Evolutionary conservation across 2,329 filamentous ascomycete species (phyloP), one percentile per base, ranked within the genome.

Genomic region (Epichloe elymi): DNA sequence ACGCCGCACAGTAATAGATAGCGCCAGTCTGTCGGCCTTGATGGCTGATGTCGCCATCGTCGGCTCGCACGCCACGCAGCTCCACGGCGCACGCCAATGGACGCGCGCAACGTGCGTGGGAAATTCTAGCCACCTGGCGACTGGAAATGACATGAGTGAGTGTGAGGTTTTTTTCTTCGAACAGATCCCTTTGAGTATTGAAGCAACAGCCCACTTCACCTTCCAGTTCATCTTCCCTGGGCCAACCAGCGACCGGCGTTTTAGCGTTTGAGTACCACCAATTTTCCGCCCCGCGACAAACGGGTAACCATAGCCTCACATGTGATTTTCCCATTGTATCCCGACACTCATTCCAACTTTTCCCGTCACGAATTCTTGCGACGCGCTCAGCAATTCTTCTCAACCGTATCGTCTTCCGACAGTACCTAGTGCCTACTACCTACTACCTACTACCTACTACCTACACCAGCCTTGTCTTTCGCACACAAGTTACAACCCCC

Each of bases 221-320:
- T 33, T 33, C 14, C 17, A n/a, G 23, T 39, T 43, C 39, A 50
- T 43, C 41, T 45, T 19, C 14, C n/a, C 11, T 26, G 19, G 3
- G 19, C 46, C 51, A 52, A 52, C 47, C 41, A 52, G 42, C 17
- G 35, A 26, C n/a, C 12, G 30, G 30, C 41, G 19, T 42, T 36
- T 8, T 26, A 26, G 26, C 26, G 26, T 30, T 30, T 39, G 46
- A 17, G 19, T 38, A 41, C 10, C 23, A 38, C 26, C 23, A 19
- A 45, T 44, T 45, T 20, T 42, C 46, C 23, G n/a, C 45, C 50
- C 40, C 39, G 30, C 39, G 50, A 45, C 40, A 38, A 23, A 8
- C n/a, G 7, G 50, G 20, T 26, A 37, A 19, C 23, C 23, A 30
- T 41, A 35, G 12, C 19, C 35, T 36, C 39, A 20, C 26, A 36